Evolutionary conservation across 805 yeast species (phyloP).

Genomic region (Lachancea sp.): DNA sequence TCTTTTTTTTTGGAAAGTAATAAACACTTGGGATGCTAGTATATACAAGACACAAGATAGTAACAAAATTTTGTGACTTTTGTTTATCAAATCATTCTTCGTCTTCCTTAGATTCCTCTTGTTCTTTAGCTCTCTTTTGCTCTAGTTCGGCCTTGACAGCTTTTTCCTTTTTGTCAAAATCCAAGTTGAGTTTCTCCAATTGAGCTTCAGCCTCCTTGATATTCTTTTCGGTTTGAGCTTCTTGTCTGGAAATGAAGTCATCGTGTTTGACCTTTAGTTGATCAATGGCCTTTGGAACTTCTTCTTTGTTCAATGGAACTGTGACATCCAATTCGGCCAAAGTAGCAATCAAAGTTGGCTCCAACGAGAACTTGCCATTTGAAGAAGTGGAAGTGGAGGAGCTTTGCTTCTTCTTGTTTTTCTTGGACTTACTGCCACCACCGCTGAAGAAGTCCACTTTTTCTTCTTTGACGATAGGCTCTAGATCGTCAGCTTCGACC

Average conservation of each 20-base stretch:
- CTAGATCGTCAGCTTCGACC: slow-evolving; percentile 58
- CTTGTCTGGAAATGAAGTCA: slow-evolving; percentile 66
- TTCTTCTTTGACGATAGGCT: slow-evolving; percentile 30
- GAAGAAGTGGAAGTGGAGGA: slow-evolving; percentile 12
- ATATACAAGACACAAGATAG: slow-evolving; percentile 6
- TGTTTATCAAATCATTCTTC: not conserved
- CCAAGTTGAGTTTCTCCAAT: slow-evolving; percentile 59
- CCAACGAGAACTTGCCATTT: slow-evolving; percentile 55
- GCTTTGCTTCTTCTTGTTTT: slow-evolving; percentile 46
- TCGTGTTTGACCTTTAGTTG: slow-evolving; percentile 66
- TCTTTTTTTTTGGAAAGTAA: not conserved
- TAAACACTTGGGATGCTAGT: slow-evolving; percentile 1
- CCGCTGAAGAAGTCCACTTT: slow-evolving; percentile 42
- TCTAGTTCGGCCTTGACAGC: slow-evolving; percentile 29
- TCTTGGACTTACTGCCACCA: slow-evolving; percentile 41
- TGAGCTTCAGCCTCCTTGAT: slow-evolving; percentile 71
- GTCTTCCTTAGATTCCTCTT: slow-evolving; percentile 19
- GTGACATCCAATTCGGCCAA: slow-evolving; percentile 70
- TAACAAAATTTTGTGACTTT: not conserved
- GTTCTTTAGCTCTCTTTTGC: slow-evolving; percentile 28
- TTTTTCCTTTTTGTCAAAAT: slow-evolving; percentile 42
- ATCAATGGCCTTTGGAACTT: slow-evolving; percentile 56
- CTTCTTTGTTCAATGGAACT: slow-evolving; percentile 72
- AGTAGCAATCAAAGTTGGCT: slow-evolving; percentile 71
- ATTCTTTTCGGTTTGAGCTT: slow-evolving; percentile 70